A percentile compares a stretch with the other conserved stretches of the same genome.
Conservation (phyloP, 345 rosid species). For the Lagerstroemia speciosa region DNA sequence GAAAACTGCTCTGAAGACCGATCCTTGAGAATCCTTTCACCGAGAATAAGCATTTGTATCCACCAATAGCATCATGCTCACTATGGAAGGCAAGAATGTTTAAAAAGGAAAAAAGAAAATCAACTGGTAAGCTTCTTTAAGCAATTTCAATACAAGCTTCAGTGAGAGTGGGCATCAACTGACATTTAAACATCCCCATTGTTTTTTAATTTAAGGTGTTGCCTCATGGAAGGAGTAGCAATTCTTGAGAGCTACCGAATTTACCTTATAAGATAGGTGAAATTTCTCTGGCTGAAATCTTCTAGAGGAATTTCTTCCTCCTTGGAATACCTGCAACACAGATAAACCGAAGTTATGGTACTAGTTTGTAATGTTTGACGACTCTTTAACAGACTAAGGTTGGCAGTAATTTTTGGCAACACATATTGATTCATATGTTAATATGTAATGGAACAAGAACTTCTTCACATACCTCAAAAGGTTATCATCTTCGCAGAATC, state of each 20-base stretch:
- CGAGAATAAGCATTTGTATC: conserved; percentile 60
- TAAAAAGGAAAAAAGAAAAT: background rate
- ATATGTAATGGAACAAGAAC: background rate
- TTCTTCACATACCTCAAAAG: conserved; percentile 65
- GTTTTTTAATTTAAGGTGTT: too few relatives aligned
- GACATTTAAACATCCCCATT: too few relatives aligned
- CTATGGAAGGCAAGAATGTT: conserved; percentile 24
- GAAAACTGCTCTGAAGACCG: conserved; percentile 38
- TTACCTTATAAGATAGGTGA: conserved; percentile 78
- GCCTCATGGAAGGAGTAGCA: background rate
- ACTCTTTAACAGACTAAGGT: background rate
- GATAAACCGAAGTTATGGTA: background rate
- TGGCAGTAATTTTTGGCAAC: background rate
- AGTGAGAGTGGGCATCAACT: too few relatives aligned
- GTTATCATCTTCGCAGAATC: conserved; percentile 65
- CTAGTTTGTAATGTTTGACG: background rate
- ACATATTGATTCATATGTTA: background rate
- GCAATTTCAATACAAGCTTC: background rate
- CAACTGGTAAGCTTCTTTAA: background rate
- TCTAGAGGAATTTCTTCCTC: conserved; percentile 63
- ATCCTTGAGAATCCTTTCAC: conserved; percentile 59
- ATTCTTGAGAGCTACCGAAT: conserved; percentile 4
- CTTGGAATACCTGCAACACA: conserved; percentile 67
- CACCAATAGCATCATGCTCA: conserved; percentile 55
- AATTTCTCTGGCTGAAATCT: conserved; percentile 49